phyloP scores from a whole-genome alignment of 257 asterid species.

The Scutellaria baicalensis region DNA sequence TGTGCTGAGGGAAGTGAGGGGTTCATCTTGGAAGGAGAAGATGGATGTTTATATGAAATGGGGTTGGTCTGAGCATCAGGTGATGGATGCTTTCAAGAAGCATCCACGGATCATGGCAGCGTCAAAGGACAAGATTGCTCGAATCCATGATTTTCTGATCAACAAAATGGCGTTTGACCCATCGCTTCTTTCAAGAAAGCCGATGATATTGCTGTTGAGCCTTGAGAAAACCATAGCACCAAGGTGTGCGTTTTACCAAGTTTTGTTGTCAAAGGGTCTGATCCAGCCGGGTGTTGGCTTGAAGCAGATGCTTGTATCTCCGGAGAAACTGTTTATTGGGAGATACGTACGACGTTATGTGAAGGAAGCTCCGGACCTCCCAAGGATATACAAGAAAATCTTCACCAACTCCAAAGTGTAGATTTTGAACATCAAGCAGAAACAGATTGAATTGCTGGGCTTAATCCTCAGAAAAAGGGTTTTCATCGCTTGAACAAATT shows the following conservation, averaged over 20 bases:
- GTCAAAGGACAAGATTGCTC: neutral
- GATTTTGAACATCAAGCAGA: neutral
- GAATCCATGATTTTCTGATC: slow-evolving; percentile 11
- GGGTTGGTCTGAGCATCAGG: slow-evolving; percentile 14
- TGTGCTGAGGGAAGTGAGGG: slow-evolving; percentile 1
- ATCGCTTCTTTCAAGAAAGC: neutral
- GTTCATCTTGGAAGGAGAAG: slow-evolving; percentile 14
- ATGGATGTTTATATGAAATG: neutral
- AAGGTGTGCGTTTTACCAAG: slow-evolving; percentile 18
- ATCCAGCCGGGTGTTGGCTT: neutral
- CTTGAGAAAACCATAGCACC: slow-evolving; percentile 21
- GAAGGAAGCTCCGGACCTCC: slow-evolving; percentile 20
- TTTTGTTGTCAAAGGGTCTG: slow-evolving; percentile 17
- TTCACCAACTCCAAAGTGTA: neutral
- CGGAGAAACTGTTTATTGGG: neutral
- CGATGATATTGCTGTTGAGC: slow-evolving; percentile 1
- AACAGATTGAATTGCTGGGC: too few relatives aligned
- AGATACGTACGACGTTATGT: neutral
- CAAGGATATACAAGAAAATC: neutral
- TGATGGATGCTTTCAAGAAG: neutral
- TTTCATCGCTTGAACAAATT: too few relatives aligned
- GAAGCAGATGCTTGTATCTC: neutral
- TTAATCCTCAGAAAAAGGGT: too few relatives aligned
- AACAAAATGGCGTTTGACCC: slow-evolving; percentile 14
- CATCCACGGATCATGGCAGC: neutral